phyloP scores from a whole-genome alignment of 257 asterid species.

The Gardenia jasminoides region DNA sequence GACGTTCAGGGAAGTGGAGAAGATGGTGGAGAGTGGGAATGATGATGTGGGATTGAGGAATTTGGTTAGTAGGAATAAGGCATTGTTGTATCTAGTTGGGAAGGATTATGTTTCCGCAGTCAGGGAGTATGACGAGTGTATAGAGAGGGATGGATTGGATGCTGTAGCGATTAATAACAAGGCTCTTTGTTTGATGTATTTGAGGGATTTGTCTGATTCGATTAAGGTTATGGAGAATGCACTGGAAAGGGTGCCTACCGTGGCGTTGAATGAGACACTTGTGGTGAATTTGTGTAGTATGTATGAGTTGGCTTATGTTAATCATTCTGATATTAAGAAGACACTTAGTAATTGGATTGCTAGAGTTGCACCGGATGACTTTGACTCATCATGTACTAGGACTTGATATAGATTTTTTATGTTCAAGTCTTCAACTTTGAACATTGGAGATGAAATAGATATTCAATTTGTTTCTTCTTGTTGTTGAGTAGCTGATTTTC shows the following conservation, averaged over 20 bases:
- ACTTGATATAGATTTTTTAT: constrained; percentile 47
- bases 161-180: constrained; percentile 84
- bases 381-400: constrained; percentile 83
- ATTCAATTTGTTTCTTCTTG: not conserved
- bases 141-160: constrained; percentile 81
- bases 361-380: constrained; percentile 97
- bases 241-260: constrained; percentile 88
- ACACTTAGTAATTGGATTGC: constrained; percentile 95
- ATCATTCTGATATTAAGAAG: constrained; percentile 78
- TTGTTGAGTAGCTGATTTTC: not conserved
- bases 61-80: constrained; percentile 82
- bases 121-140: constrained; percentile 86
- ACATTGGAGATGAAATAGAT: not conserved
- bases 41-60: constrained; percentile 56
- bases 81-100: constrained; percentile 78
- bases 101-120: constrained; percentile 91
- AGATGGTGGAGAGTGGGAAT: constrained; percentile 28
- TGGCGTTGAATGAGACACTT: constrained; percentile 78
- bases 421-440: not conserved
- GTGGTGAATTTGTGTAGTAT: constrained; percentile 96
- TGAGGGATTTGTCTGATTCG: constrained; percentile 92
- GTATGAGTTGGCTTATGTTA: constrained; percentile 96
- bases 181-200: constrained; percentile 94
- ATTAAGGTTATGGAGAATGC: constrained; percentile 93
- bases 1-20: constrained; percentile 63